phyloP scores from a whole-genome alignment of 139 green algal species.

The Pseudopediastrum boryanum region DNA sequence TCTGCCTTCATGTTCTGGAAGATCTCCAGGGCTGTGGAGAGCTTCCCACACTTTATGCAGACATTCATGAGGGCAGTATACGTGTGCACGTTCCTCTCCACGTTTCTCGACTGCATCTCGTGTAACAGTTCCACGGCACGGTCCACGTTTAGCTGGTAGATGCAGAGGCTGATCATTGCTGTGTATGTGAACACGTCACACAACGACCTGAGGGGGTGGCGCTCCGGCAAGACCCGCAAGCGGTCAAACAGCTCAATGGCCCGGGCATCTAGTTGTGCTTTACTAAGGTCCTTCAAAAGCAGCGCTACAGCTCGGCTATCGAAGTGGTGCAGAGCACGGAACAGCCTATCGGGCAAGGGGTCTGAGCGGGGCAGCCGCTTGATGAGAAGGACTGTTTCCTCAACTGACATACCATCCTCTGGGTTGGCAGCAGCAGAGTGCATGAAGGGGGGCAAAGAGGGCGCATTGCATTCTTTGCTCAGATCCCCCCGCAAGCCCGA shows the following conservation, averaged over 20 bases:
- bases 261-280: slow-evolving; percentile 53
- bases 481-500: neutral
- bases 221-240: slow-evolving; percentile 60
- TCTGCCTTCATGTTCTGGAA: slow-evolving; percentile 71
- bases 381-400: slow-evolving; percentile 52
- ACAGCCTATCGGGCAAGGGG: slow-evolving; percentile 58
- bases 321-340: slow-evolving; percentile 72
- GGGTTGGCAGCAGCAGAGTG: neutral
- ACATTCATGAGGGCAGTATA: slow-evolving; percentile 65
- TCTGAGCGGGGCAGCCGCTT: slow-evolving; percentile 45
- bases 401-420: slow-evolving; percentile 49
- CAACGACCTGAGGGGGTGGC: slow-evolving; percentile 58
- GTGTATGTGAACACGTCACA: slow-evolving; percentile 88
- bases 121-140: slow-evolving; percentile 70
- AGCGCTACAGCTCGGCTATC: slow-evolving; percentile 71
- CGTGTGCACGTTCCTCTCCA: slow-evolving; percentile 85
- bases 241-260: slow-evolving; percentile 83
- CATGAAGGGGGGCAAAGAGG: neutral
- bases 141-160: slow-evolving; percentile 77
- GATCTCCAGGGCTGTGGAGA: slow-evolving; percentile 66
- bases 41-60: slow-evolving; percentile 73
- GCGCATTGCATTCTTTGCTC: neutral
- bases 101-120: slow-evolving; percentile 69
- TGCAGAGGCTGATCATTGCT: slow-evolving; percentile 82
- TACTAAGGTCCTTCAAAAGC: slow-evolving; percentile 82